phyloP scores from a whole-genome alignment of 257 asterid genomes.

The Anisodus acutangulus region DNA sequence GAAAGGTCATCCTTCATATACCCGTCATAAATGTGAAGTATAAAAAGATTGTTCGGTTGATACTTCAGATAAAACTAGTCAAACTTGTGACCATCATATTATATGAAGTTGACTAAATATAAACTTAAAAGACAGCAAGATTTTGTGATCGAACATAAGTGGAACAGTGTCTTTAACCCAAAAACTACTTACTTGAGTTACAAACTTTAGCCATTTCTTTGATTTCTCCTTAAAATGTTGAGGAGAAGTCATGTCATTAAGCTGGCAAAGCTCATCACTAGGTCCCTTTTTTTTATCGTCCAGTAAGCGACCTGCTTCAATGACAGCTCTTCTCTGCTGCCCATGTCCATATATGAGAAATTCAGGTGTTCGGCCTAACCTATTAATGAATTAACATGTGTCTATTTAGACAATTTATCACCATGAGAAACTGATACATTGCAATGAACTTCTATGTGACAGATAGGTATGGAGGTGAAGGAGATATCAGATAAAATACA shows the following conservation, averaged over 20 bases:
- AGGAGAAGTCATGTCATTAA: conserved; percentile 58
- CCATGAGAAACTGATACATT: background rate
- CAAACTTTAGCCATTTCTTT: conserved; percentile 94
- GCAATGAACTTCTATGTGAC: background rate
- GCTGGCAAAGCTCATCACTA: conserved; percentile 47
- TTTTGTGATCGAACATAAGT: conserved; percentile 6
- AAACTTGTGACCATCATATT: background rate
- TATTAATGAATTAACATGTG: conserved; percentile 40
- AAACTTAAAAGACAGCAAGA: background rate
- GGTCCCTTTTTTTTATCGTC: conserved; percentile 63
- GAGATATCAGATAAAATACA: background rate
- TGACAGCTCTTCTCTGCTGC: conserved; percentile 91
- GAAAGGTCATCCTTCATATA: background rate
- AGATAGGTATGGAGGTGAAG: conserved; percentile 12
- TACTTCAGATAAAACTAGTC: conserved; percentile 9
- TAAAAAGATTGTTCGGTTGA: background rate
- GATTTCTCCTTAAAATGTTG: conserved; percentile 81
- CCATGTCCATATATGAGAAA: conserved; percentile 90
- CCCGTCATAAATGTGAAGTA: background rate
- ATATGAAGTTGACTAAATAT: background rate
- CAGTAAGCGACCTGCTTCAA: conserved; percentile 82
- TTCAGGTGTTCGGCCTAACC: conserved; percentile 85
- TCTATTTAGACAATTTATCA: conserved; percentile 13
- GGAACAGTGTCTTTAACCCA: conserved; percentile 62
- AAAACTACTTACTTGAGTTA: conserved; percentile 64